Percentiles rank a stretch among this genome's conserved stretches.
These are phyloP conservation scores for Aristolochia californica DNA, from an alignment of 164 flowering plant genomes.

Conservation along the genomic window DNA sequence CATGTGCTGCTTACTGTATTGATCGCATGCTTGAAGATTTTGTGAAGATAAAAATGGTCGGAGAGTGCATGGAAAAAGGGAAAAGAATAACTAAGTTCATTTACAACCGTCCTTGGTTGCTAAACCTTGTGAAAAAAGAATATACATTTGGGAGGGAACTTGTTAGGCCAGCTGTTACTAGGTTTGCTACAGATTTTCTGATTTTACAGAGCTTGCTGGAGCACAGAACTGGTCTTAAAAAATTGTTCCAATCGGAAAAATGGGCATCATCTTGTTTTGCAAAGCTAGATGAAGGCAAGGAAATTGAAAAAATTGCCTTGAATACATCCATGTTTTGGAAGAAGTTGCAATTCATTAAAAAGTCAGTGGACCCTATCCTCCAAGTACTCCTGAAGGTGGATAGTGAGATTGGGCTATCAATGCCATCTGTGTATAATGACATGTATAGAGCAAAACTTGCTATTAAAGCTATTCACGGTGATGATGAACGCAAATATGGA, in stretches of 20 bases:
- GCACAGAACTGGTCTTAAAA: conserved; percentile 45
- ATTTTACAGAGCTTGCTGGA: conserved; percentile 49
- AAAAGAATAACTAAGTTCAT: conserved; percentile 62
- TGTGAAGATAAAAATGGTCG: conserved; percentile 43
- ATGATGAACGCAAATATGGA: conserved; percentile 55
- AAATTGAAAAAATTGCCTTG: conserved; percentile 57
- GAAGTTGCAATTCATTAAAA: conserved; percentile 53
- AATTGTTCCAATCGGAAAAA: conserved; percentile 62
- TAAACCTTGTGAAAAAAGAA: conserved; percentile 59
- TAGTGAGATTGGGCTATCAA: conserved; percentile 33
- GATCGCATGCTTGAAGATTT: conserved; percentile 65
- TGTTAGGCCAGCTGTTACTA: conserved; percentile 50
- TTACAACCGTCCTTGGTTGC: conserved; percentile 54
- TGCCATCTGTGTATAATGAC: conserved; percentile 62
- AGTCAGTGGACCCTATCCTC: conserved; percentile 53
- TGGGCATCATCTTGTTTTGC: conserved; percentile 57
- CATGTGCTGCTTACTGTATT: conserved; percentile 59
- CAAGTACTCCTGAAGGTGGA: conserved; percentile 52
- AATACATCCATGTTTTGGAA: conserved; percentile 62
- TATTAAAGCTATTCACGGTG: conserved; percentile 54
- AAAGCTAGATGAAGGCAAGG: conserved; percentile 59
- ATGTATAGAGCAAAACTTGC: conserved; percentile 59
- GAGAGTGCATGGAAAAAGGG: conserved; percentile 55
- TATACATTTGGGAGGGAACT: conserved; percentile 65
- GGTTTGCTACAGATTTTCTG: conserved; percentile 40